Percentiles rank a stretch among this genome's conserved stretches.
These are phyloP conservation scores for Tilletia caries DNA, from an alignment of 1,284 basidiomycete genomes.

Conservation along the genomic window DNA sequence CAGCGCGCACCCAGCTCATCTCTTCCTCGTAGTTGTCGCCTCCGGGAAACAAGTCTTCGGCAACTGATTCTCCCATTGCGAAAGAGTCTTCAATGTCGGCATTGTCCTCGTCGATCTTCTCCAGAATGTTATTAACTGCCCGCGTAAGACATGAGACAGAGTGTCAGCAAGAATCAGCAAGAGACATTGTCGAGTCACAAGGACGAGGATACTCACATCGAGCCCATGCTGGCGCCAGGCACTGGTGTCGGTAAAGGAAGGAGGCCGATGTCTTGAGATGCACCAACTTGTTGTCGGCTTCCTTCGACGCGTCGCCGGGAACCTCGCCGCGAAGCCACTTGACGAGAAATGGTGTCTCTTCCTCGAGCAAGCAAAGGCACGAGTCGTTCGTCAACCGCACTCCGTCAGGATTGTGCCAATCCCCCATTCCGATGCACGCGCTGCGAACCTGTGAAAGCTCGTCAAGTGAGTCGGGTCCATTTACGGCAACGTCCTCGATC, in stretches of 20 bases:
- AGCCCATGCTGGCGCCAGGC: not conserved
- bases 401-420: too few relatives aligned
- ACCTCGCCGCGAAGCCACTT: constrained; percentile 6
- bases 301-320: not conserved
- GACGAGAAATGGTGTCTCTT: not conserved
- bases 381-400: too few relatives aligned
- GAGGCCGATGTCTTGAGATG: not conserved
- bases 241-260: not conserved
- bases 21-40: not conserved
- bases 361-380: not conserved
- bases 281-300: not conserved
- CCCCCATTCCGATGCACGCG: not conserved
- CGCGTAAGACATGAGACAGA: not conserved
- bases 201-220: not conserved
- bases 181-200: too few relatives aligned
- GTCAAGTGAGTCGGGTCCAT: not conserved
- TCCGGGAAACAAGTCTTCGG: not conserved
- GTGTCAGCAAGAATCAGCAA: too few relatives aligned
- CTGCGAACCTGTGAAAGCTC: not conserved
- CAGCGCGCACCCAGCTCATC: not conserved
- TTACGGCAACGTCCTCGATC: not conserved
- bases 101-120: not conserved
- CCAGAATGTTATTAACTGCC: not conserved
- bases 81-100: not conserved
- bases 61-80: not conserved